A percentile compares a stretch with the other conserved stretches of the same genome.
Evolutionary conservation across 2,329 filamentous ascomycete genomes (phyloP).

Genomic region (Claviceps sp.): DNA sequence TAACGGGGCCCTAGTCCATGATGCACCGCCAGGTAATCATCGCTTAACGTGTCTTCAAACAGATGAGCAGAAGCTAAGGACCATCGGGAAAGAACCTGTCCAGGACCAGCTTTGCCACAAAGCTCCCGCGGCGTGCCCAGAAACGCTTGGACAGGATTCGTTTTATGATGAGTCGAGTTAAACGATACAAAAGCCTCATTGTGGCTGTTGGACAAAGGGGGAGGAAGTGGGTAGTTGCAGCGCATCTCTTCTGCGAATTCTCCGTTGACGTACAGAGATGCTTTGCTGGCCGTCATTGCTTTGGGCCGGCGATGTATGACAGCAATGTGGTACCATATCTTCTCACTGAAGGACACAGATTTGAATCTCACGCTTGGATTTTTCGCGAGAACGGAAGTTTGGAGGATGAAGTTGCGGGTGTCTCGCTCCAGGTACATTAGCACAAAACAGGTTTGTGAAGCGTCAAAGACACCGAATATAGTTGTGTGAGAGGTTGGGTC

Average conservation of each 20-base stretch:
- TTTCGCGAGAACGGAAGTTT: slow-evolving; percentile 79
- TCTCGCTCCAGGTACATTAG: slow-evolving; percentile 90
- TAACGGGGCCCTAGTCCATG: slow-evolving; percentile 83
- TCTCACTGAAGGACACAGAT: slow-evolving; percentile 59
- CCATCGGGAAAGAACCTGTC: slow-evolving; percentile 66
- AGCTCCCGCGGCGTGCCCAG: slow-evolving; percentile 84
- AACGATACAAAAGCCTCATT: slow-evolving; percentile 60
- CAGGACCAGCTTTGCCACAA: slow-evolving; percentile 59
- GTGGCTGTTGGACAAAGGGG: slow-evolving; percentile 48
- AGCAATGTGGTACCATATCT: slow-evolving; percentile 85
- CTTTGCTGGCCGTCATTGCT: slow-evolving; percentile 63
- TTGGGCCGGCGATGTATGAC: slow-evolving; percentile 72
- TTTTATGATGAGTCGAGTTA: slow-evolving; percentile 41
- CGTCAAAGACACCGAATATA: slow-evolving; percentile 88
- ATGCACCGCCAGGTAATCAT: slow-evolving; percentile 84
- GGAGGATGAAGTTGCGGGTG: slow-evolving; percentile 84
- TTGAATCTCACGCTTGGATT: slow-evolving; percentile 91
- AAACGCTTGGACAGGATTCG: slow-evolving; percentile 74
- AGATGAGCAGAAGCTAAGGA: slow-evolving; percentile 83
- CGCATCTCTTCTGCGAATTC: slow-evolving; percentile 89
- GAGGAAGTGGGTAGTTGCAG: slow-evolving; percentile 71
- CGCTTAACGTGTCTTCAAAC: slow-evolving; percentile 75
- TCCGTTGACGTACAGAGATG: slow-evolving; percentile 80
- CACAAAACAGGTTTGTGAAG: slow-evolving; percentile 83
- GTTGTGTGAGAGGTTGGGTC: slow-evolving; percentile 81